Base-by-base conservation (phyloP, 106 monocot genomes). In the Dendrobium officinale region DNA sequence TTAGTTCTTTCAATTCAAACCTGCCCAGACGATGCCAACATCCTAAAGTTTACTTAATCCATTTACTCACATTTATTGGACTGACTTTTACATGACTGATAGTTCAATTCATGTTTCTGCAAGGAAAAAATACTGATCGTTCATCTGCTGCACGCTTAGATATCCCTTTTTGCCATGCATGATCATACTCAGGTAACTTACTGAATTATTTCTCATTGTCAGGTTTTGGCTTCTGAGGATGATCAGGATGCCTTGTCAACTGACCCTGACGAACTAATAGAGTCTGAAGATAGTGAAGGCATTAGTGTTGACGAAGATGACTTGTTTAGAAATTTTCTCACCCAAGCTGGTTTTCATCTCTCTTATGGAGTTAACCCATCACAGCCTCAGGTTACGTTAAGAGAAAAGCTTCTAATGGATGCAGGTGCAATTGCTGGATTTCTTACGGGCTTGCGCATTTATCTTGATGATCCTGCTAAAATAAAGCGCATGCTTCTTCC, bases 221-320 rank as follows among this genome's bases (percentile, higher is more conserved):
- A 97, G 96, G 96, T 95, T 79, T 85, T 94, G 70, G 94, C 94
- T 22, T 98, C 94, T 47, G 94, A 94, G 73, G 94, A 92, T 84
- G 97, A 97, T 48, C 93, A 91, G 73, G 97, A 98, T 85, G 92
- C 84, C 75, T 84, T 94, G 77, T 94, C 94, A 45, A 98, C 97
- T 29, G 92, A 95, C 68, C 92, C 89, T 54, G 94, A 95, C 87
- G 96, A 96, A 72, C 90, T 90, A 80, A 81, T 93, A 77, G 90
- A 94, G 70, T 98, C 92, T 84, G 97, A 98, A 73, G 94, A 98
- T 56, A 92, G 88, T 79, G 94, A 97, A 78, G 87, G 83, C 59
- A 88, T 90, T 44, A 96, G 93, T 77, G 90, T 86, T 73, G 90
- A 97, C 83, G 90, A 91, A 49, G 97, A 98, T 59, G 94, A 98